These are phyloP conservation scores for Hemisphaericaspora xylanilytica DNA, from an alignment of 1,139 yeast genomes.

Conservation along the genomic window DNA sequence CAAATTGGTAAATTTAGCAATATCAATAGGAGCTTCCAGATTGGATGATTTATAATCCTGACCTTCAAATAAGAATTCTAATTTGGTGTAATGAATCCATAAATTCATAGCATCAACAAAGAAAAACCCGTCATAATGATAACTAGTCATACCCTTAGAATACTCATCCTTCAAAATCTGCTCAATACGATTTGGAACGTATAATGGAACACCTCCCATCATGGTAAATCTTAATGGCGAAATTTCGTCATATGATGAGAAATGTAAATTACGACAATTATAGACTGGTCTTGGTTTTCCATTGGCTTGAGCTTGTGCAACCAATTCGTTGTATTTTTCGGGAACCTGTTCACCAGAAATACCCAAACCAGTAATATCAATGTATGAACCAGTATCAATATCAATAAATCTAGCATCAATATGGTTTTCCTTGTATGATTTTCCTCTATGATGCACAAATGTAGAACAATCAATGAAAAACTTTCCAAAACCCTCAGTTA, in stretches of 20 bases:
- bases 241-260: conserved; percentile 33
- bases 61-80: conserved; percentile 18
- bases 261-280: conserved; percentile 33
- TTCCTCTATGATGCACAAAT: conserved; percentile 29
- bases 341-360: conserved; percentile 20
- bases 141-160: conserved; percentile 19
- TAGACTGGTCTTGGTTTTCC: conserved; percentile 22
- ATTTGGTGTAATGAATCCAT: conserved; percentile 25
- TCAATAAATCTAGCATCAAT: conserved; percentile 40
- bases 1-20: conserved; percentile 19
- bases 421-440: conserved; percentile 27
- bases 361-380: conserved; percentile 36
- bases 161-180: conserved; percentile 30
- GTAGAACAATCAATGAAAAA: conserved; percentile 33
- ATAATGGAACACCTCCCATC: conserved; percentile 34
- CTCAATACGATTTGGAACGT: conserved; percentile 26
- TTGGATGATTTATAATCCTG: conserved; percentile 13
- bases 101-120: conserved; percentile 24
- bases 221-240: conserved; percentile 32
- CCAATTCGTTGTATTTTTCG: conserved; percentile 13
- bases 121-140: conserved; percentile 20
- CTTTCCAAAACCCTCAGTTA: conserved; percentile 28
- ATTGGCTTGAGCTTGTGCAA: conserved; percentile 12
- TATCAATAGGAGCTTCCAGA: conserved; percentile 13
- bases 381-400: conserved; percentile 35